Base-by-base conservation (phyloP, 352 stramenopile species). In the Phytopythium cucurbitacearum region DNA sequence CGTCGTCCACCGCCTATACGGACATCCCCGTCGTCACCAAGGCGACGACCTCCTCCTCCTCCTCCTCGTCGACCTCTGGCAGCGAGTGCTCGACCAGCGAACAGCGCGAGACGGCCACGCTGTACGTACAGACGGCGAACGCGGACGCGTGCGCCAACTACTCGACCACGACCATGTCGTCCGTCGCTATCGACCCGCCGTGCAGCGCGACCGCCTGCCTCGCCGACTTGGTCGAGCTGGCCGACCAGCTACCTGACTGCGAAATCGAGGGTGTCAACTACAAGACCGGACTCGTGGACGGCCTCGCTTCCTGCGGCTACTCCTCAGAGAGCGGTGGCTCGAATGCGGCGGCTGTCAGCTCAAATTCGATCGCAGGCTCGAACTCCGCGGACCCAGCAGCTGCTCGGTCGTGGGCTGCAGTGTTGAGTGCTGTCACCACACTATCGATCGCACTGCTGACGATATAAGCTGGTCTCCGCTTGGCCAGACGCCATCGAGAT, bases 231-330 rank as follows among this genome's bases (percentile, higher is more conserved):
- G 16, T 38, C 9, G 36, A 45, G 21, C 33, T 61, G 48, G 48
- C 12, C 1, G 33, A 53, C 5, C 38, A 60, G n/a, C 51, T 67
- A 33, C 60, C 55, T 7, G 48, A 67, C 47, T 67, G 55, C 55
- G 48, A 51, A 15, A 35, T 13, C 13, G 41, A 53, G 21, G 49
- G 36, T 33, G 40, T 46, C 8, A 62, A 59, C 40, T 58, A 62
- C 34, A 66, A 62, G 44, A 5, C 41, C 9, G 39, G 52, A 2
- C 9, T 56, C 7, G 11, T 15, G 16, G 7, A 59, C 13, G 48
- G 37, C n/a, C 52, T 65, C 33, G 53, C 54, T 33, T 2, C 34
- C 7, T 69, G 44, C 37, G 21, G 12, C 36, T 54, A 15, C 37
- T 48, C 41, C 3, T 53, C 50, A 40, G 9, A 11, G 11, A 38